phyloP scores from a whole-genome alignment of 805 yeast species.

The Wickerhamiella azymoides region DNA sequence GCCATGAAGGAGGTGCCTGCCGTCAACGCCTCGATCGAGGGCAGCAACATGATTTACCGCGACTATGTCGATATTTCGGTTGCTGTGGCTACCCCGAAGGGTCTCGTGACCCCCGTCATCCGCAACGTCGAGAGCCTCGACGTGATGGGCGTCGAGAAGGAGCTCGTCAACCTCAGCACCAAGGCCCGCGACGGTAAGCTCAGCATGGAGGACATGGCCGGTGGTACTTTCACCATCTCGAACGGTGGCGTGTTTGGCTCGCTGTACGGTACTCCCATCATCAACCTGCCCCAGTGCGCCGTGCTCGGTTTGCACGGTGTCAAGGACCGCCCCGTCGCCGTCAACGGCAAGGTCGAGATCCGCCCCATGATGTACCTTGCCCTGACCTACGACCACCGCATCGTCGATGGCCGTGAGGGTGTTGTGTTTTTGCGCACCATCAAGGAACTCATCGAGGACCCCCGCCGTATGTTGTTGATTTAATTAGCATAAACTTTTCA shows the following conservation, averaged over 20 bases:
- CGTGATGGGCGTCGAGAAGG: conserved; percentile 79
- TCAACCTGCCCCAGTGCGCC: conserved; percentile 96
- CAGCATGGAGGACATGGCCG: conserved; percentile 96
- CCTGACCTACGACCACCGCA: conserved; percentile 94
- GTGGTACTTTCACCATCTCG: conserved; percentile 97
- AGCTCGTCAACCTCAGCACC: conserved; percentile 63
- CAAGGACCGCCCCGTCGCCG: conserved; percentile 93
- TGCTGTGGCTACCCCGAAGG: conserved; percentile 99
- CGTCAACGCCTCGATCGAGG: conserved; percentile 86
- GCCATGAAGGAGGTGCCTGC: conserved; percentile 94
- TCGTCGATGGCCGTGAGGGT: conserved; percentile 97
- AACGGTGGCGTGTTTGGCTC: conserved; percentile 99
- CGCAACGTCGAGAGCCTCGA: conserved; percentile 90
- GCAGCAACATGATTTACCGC: conserved; percentile 63
- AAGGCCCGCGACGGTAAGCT: conserved; percentile 96
- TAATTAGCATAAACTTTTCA: conserved; percentile 9
- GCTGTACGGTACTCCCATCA: conserved; percentile 94
- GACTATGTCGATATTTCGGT: conserved; percentile 91
- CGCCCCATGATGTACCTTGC: conserved; percentile 99
- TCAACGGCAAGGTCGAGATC: conserved; percentile 86
- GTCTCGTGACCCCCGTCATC: conserved; percentile 93
- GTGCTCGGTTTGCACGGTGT: conserved; percentile 95
- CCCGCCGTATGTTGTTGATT: conserved; percentile 82
- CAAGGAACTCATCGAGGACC: conserved; percentile 96
- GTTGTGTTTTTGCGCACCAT: conserved; percentile 92